Percentiles rank a stretch among this genome's conserved stretches.
Conservation (phyloP, 306 rosid genomes). For the Quercus dentata region DNA sequence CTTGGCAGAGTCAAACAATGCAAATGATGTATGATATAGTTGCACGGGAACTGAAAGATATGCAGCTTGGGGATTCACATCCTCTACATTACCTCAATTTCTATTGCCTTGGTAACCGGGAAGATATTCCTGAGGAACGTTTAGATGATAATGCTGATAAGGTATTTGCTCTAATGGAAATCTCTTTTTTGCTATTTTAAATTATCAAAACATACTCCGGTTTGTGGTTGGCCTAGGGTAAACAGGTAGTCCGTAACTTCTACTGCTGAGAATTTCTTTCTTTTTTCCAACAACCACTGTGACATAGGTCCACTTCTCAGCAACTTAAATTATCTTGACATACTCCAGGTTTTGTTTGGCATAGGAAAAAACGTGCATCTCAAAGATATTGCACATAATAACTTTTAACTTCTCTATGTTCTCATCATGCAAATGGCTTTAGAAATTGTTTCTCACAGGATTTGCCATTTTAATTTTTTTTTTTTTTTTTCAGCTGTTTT, state of each 20-base stretch:
- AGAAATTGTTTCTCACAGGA: neutral
- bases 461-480: neutral
- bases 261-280: neutral
- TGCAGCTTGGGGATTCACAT: slow-evolving; percentile 31
- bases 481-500: neutral
- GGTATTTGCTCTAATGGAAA: slow-evolving; percentile 43
- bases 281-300: neutral
- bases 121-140: slow-evolving; percentile 38
- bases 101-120: slow-evolving; percentile 95
- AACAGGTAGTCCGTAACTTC: neutral
- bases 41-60: slow-evolving; percentile 55
- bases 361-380: too few species aligned
- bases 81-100: slow-evolving; percentile 89
- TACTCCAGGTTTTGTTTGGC: too few species aligned
- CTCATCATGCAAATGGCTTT: neutral
- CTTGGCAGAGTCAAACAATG: slow-evolving; percentile 77
- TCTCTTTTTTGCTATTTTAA: neutral
- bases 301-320: neutral
- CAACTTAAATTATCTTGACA: too few species aligned
- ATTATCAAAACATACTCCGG: neutral
- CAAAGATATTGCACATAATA: neutral
- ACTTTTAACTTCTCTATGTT: too few species aligned
- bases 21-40: slow-evolving; percentile 71
- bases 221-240: slow-evolving; percentile 1
- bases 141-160: slow-evolving; percentile 28